Evolutionary conservation across 1,284 basidiomycete genomes (phyloP).

Genomic region (Trametes sp.): DNA sequence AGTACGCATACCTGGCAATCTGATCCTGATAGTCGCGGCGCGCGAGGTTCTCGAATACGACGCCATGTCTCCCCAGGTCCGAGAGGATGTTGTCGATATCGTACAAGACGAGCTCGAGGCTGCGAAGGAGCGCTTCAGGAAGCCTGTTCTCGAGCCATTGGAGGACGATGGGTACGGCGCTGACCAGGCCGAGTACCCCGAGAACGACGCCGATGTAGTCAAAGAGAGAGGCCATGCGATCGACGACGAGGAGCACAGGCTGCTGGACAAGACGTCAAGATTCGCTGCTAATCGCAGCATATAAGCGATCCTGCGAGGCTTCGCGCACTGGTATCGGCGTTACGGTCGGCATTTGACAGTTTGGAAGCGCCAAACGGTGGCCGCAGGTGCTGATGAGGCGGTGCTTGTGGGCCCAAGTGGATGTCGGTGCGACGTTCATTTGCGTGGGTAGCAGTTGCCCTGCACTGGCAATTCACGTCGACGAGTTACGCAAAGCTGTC

Average conservation of each 20-base stretch:
- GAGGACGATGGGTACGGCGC: not conserved
- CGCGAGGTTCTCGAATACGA: not conserved
- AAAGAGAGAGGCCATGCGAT: not conserved
- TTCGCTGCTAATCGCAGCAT: not conserved
- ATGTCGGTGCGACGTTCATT: too few relatives aligned
- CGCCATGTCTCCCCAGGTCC: not conserved
- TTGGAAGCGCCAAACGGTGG: too few relatives aligned
- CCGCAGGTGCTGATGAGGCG: too few relatives aligned
- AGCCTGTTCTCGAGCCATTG: slow-evolving; percentile 7
- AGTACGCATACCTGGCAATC: not conserved
- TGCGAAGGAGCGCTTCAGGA: not conserved
- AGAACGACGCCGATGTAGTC: slow-evolving; percentile 4
- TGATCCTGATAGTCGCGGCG: not conserved
- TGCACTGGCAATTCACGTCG: too few relatives aligned
- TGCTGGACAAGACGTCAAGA: too few relatives aligned
- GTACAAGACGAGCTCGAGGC: not conserved
- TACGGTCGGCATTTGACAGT: too few relatives aligned
- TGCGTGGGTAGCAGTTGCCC: too few relatives aligned
- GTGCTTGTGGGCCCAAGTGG: too few relatives aligned
- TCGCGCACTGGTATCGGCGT: too few relatives aligned
- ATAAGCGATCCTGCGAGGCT: not conserved
- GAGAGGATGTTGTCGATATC: not conserved
- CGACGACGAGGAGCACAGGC: too few relatives aligned
- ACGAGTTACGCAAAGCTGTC: too few relatives aligned
- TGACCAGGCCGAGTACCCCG: not conserved